Conservation (phyloP, 2,329 filamentous ascomycete genomes). For the Magnaporthiopsis incrustans region DNA sequence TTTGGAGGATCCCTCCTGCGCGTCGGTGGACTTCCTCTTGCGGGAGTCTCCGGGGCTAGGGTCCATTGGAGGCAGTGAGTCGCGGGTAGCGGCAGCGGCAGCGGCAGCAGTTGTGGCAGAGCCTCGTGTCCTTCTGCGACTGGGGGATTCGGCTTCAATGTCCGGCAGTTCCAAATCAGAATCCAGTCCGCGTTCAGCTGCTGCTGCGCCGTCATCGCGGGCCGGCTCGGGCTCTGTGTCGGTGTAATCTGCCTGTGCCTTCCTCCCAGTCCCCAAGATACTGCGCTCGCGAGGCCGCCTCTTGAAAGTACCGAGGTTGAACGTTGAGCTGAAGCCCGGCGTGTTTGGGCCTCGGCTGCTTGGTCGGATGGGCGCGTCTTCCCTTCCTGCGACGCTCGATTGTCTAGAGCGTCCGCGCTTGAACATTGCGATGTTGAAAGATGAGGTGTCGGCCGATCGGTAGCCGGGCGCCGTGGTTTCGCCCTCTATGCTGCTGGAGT, state of each 20-base stretch:
- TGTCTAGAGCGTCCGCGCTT: conserved; percentile 35
- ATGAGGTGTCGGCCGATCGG: conserved; percentile 35
- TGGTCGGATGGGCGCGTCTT: conserved; percentile 43
- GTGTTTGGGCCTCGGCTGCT: conserved; percentile 42
- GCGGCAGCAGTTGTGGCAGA: not conserved
- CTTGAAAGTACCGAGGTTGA: conserved; percentile 51
- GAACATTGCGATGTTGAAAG: conserved; percentile 38
- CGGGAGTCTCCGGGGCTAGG: conserved; percentile 26
- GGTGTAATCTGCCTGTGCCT: conserved; percentile 18
- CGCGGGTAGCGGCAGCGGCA: not conserved
- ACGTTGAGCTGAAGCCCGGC: conserved; percentile 38
- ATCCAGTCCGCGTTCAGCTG: conserved; percentile 7
- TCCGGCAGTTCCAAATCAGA: not conserved
- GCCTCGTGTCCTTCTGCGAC: conserved; percentile 2
- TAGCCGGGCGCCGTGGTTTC: conserved; percentile 21
- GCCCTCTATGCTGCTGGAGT: conserved; percentile 25
- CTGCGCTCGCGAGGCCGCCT: conserved; percentile 52
- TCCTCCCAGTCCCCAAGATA: conserved; percentile 48
- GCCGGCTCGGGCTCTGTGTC: conserved; percentile 14
- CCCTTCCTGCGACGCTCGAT: conserved; percentile 42
- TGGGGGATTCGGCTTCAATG: not conserved
- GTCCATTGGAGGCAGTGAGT: conserved; percentile 7
- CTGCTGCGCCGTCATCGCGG: conserved; percentile 15
- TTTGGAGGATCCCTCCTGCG: conserved; percentile 28
- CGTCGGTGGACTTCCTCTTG: conserved; percentile 50